Evolutionary conservation across 192 early-diverging fungal genomes (phyloP).

Genomic region (Rhizophagus clarus): DNA sequence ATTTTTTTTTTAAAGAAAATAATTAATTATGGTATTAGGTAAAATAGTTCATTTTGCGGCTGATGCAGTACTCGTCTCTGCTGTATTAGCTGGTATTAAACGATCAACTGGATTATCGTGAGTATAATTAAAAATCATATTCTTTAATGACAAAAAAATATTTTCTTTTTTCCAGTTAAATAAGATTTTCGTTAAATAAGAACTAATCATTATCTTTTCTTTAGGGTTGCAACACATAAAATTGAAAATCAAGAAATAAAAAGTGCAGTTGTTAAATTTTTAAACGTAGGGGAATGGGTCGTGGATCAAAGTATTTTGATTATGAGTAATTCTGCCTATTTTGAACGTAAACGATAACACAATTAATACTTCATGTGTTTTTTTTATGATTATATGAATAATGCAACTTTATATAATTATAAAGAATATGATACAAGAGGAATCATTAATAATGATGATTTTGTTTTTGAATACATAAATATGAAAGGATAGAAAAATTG

Average conservation of each 20-base stretch:
- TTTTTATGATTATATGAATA: no score
- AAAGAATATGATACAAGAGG: no score
- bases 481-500: no score
- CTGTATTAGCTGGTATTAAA: slow-evolving; percentile 61
- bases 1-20: no score
- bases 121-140: slow-evolving; percentile 10
- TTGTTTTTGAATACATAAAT: not conserved
- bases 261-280: slow-evolving; percentile 52
- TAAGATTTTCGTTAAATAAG: no score
- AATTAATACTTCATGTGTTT: no score
- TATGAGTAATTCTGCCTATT: slow-evolving; percentile 50
- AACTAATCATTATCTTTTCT: not conserved
- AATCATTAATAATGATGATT: not conserved
- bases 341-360: slow-evolving; percentile 55
- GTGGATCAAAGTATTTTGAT: slow-evolving; percentile 50
- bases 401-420: no score
- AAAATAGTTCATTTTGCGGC: slow-evolving; percentile 55
- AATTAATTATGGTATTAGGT: slow-evolving; percentile 37
- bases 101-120: slow-evolving; percentile 51
- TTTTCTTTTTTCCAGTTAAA: slow-evolving; percentile 4
- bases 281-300: slow-evolving; percentile 58
- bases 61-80: slow-evolving; percentile 60
- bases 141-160: no score
- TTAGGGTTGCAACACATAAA: slow-evolving; percentile 48
- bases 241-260: slow-evolving; percentile 56